Conservation (phyloP, 2,329 filamentous ascomycete species). For the Leptographium flavum region DNA sequence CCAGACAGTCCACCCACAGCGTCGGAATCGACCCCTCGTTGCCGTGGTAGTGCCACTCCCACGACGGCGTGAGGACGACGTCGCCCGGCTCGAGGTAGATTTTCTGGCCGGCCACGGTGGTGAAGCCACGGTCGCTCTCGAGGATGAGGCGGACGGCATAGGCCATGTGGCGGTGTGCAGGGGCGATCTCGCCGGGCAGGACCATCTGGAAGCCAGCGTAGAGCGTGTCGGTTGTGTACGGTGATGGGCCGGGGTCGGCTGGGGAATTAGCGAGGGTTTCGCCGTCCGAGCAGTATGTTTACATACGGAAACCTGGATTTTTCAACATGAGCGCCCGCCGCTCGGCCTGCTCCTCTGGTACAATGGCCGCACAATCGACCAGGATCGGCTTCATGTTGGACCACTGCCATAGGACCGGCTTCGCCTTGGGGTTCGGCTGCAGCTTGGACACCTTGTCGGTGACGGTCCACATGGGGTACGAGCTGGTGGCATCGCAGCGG, state of each 20-base stretch:
- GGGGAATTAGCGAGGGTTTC: too few species aligned
- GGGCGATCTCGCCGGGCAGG: constrained; percentile 39
- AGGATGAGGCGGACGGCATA: constrained; percentile 45
- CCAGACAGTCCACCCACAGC: constrained; percentile 43
- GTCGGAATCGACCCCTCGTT: constrained; percentile 39
- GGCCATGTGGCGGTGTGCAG: constrained; percentile 39
- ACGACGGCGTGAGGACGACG: constrained; percentile 41
- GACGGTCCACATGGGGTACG: not conserved
- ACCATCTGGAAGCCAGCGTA: constrained; percentile 43
- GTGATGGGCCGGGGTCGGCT: constrained; percentile 15
- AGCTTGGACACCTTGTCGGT: too few species aligned
- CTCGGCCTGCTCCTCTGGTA: constrained; percentile 16
- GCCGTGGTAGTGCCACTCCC: constrained; percentile 46
- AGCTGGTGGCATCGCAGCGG: constrained; percentile 1
- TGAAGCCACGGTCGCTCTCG: constrained; percentile 37
- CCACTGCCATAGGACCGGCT: too few species aligned
- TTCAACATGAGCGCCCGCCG: constrained; percentile 17
- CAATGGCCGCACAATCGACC: not conserved
- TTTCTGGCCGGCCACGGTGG: constrained; percentile 38
- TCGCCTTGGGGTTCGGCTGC: too few species aligned
- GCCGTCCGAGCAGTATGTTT: too few species aligned
- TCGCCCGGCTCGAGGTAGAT: constrained; percentile 38
- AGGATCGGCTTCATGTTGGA: too few species aligned
- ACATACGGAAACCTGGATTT: constrained; percentile 10
- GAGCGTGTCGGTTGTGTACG: constrained; percentile 42